Conservation (phyloP, 352 stramenopile species). For the Pythium diclinum region DNA sequence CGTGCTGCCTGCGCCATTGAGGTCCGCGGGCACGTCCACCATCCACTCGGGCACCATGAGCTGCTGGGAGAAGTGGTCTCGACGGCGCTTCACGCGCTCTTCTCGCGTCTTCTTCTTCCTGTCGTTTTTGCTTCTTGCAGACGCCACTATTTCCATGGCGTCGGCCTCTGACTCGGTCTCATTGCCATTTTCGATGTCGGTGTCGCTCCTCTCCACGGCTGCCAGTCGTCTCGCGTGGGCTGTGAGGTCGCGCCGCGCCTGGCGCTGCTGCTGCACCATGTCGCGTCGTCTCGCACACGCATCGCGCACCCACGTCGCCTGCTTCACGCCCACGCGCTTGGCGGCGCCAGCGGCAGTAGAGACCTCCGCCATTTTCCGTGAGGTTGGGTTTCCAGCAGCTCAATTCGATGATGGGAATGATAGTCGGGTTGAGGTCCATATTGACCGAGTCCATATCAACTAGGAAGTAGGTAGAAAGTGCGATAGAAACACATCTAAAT, state of each 20-base stretch:
- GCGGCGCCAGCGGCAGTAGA: conserved; percentile 2
- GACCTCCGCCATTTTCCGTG: conserved; percentile 4
- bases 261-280: conserved; percentile 63
- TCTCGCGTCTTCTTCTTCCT: conserved; percentile 67
- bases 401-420: not conserved
- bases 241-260: conserved; percentile 77
- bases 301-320: conserved; percentile 61
- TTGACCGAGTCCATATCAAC: not conserved
- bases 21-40: conserved; percentile 73
- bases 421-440: not conserved
- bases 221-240: conserved; percentile 69
- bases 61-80: conserved; percentile 77
- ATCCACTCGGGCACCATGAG: conserved; percentile 90
- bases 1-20: conserved; percentile 74
- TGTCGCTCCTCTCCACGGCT: conserved; percentile 25
- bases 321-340: conserved; percentile 62
- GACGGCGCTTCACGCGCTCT: conserved; percentile 67
- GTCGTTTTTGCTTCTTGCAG: not conserved
- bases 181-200: conserved; percentile 7
- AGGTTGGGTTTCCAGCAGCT: not conserved
- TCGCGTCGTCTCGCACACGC: conserved; percentile 49
- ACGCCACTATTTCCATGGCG: conserved; percentile 25
- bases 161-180: conserved; percentile 27
- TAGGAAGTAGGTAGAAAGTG: not conserved
- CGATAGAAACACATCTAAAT: not conserved